phyloP scores from a whole-genome alignment of 2,329 filamentous ascomycete species.

The Neurospora sp. region DNA sequence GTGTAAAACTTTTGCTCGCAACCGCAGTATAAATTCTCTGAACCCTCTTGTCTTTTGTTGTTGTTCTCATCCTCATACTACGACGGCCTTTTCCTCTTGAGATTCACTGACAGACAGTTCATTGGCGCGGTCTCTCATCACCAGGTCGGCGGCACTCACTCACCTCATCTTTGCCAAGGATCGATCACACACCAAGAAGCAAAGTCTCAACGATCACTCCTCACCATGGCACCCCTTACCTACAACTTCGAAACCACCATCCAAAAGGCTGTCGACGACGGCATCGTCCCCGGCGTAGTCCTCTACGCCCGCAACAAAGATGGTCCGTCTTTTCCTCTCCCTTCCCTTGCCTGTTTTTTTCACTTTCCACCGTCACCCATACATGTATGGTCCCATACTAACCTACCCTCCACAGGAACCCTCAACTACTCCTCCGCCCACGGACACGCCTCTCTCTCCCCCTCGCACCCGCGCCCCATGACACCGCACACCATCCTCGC shows the following conservation, averaged over 20 bases:
- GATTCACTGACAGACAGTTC: background rate
- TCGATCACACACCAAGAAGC: background rate
- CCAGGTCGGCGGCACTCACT: background rate
- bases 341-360: background rate
- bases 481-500: conserved; percentile 21
- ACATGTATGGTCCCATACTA: background rate
- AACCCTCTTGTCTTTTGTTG: background rate
- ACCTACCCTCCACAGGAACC: conserved; percentile 12
- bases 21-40: too few species aligned
- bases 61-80: background rate
- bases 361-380: background rate
- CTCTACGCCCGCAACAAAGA: conserved; percentile 14
- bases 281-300: conserved; percentile 12
- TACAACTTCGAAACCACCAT: conserved; percentile 20
- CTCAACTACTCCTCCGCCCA: conserved; percentile 16
- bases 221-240: background rate
- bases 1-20: too few species aligned
- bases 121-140: background rate
- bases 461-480: conserved; percentile 11
- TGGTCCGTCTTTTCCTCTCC: conserved; percentile 4
- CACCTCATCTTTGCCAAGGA: background rate
- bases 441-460: conserved; percentile 12
- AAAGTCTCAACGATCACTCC: background rate
- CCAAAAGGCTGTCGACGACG: conserved; percentile 19
- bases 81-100: background rate